Evolutionary conservation across 108 stramenopile genomes (phyloP).

Genomic region (Skeletonema potamos): DNA sequence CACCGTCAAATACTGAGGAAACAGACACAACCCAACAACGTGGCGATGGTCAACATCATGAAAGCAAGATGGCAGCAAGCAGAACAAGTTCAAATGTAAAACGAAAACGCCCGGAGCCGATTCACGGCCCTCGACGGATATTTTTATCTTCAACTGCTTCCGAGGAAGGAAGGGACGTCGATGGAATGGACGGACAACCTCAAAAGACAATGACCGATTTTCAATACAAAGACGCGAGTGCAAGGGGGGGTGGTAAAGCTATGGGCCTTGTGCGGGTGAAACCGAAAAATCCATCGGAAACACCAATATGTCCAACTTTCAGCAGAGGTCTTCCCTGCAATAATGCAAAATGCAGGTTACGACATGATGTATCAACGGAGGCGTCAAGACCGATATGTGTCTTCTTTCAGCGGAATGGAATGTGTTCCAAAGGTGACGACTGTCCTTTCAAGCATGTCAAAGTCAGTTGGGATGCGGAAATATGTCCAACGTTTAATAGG

Average conservation of each 20-base stretch:
- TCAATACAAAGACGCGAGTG: slow-evolving; percentile 56
- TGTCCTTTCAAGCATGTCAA: slow-evolving; percentile 81
- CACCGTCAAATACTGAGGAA: not conserved
- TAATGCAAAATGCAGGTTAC: slow-evolving; percentile 61
- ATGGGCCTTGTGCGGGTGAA: slow-evolving; percentile 72
- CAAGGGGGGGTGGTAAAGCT: slow-evolving; percentile 32
- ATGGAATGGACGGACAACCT: not conserved
- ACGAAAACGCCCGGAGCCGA: not conserved
- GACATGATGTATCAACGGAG: slow-evolving; percentile 76
- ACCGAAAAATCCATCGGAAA: slow-evolving; percentile 35
- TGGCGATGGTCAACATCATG: not conserved
- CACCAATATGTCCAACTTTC: slow-evolving; percentile 66
- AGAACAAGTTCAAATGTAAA: not conserved
- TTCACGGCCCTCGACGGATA: slow-evolving; percentile 9
- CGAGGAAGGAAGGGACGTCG: not conserved
- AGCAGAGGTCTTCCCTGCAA: slow-evolving; percentile 64
- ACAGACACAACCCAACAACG: not conserved
- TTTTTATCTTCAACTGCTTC: not conserved
- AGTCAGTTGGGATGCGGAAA: slow-evolving; percentile 52
- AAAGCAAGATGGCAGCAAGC: not conserved
- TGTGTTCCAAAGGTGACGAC: slow-evolving; percentile 69
- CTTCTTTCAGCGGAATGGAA: slow-evolving; percentile 76
- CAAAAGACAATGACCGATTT: slow-evolving; percentile 58
- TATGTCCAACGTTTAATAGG: slow-evolving; percentile 64
- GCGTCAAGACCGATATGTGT: slow-evolving; percentile 73